These are phyloP conservation scores for Lipomyces yamadae DNA, from an alignment of 805 yeast species.

Conservation along the genomic window DNA sequence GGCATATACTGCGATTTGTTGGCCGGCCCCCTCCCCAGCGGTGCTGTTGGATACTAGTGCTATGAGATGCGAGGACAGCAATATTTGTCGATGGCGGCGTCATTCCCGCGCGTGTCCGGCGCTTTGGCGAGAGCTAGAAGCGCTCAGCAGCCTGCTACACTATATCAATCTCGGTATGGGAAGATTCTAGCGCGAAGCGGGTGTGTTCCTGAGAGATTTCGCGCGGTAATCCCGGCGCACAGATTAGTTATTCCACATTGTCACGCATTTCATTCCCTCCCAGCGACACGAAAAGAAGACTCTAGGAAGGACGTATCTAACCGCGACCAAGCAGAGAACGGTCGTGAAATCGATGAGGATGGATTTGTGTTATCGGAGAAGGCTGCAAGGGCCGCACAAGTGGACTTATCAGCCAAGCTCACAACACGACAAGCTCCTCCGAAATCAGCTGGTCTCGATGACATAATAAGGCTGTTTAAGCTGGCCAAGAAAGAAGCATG, in stretches of 20 bases:
- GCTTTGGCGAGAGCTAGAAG: not conserved
- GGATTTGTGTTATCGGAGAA: constrained; percentile 29
- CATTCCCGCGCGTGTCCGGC: not conserved
- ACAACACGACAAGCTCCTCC: constrained; percentile 35
- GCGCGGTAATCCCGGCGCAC: not conserved
- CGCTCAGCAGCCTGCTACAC: not conserved
- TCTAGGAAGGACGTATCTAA: not conserved
- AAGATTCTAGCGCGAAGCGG: not conserved
- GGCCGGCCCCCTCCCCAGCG: not conserved
- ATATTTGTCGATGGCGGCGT: not conserved
- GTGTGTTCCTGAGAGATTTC: not conserved
- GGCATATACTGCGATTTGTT: not conserved
- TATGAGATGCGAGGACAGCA: constrained; percentile 5
- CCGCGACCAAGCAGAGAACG: constrained; percentile 2
- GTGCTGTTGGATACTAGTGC: not conserved
- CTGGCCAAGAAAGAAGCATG: constrained; percentile 63
- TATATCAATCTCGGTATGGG: not conserved
- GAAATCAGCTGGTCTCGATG: constrained; percentile 42
- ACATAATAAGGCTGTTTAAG: constrained; percentile 55
- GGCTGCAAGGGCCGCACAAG: constrained; percentile 37
- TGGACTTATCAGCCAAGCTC: constrained; percentile 37
- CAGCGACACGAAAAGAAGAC: not conserved
- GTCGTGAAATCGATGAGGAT: constrained; percentile 3
- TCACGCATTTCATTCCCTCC: not conserved
- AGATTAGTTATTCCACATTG: not conserved